Evolutionary conservation across 441 rosid genomes (phyloP), one percentile per base, ranked within the genome.

Genomic region (Omphalea diandra): DNA sequence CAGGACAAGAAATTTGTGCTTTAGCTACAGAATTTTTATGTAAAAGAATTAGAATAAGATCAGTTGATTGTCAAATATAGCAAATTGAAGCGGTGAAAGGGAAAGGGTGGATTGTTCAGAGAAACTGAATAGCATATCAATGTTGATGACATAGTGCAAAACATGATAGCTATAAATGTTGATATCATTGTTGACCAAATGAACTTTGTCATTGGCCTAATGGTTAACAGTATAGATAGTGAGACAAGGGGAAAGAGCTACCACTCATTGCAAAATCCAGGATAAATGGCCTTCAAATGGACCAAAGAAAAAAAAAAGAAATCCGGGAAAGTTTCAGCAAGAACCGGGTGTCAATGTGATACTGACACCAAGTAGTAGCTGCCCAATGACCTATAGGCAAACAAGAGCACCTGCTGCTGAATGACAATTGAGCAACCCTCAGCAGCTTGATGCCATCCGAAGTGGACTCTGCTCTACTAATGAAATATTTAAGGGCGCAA

Each of bases 41-140:
- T 2, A 2, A 64, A 27, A 53, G 65, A 52, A 36, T 14, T 20
- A 44, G 73, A 54, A 29, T 18, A 17, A 12, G 24, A 32, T 40
- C 53, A 35, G 17, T 47, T 57, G 29, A 27, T 67, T 38, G 43
- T 61, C 32, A 31, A 44, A 38, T 49, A 41, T 7, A 41, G 50
- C 8, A 43, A 44, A 17, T 15, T 15, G 43, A 56, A 24, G 15
- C n/a, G 24, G 5, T 12, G 7, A 15, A 11, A 3, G 43, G 26
- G 50, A 62, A n/a, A n/a, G 38, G 7, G 55, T 2, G 2, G 65
- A 24, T 20, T n/a, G 5, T 56, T 56, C 4, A 11, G 38, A 18
- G 43, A 56, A 59, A 72, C 46, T 67, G 56, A 66, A 46, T 2
- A 26, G 26, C 20, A n/a, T 10, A 15, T n/a, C 9, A n/a, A 47